Percentiles rank a stretch among this genome's conserved stretches.
These are phyloP conservation scores for Pestalotiopsis fici DNA, from an alignment of 2,329 filamentous ascomycete genomes.

Conservation along the genomic window DNA sequence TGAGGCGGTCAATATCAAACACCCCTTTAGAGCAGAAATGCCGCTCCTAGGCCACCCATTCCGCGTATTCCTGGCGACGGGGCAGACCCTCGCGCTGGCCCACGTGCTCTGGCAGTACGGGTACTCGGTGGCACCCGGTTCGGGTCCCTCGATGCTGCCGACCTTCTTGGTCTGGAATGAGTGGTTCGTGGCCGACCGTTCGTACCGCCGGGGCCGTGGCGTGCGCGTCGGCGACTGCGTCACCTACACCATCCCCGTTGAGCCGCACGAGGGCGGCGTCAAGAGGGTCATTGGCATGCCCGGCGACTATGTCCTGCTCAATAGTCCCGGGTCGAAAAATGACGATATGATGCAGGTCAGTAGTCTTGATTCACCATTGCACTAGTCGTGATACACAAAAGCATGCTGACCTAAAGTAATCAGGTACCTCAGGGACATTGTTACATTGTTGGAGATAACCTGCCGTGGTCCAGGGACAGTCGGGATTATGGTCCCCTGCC, in stretches of 20 bases:
- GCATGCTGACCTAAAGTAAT: neutral
- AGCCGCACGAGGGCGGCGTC: conserved; percentile 60
- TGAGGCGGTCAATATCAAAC: neutral
- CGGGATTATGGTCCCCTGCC: conserved; percentile 85
- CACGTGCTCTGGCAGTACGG: conserved; percentile 63
- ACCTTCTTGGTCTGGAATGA: conserved; percentile 72
- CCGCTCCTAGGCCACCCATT: conserved; percentile 30
- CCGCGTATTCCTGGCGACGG: conserved; percentile 43
- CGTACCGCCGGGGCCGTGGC: conserved; percentile 67
- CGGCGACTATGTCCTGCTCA: conserved; percentile 72
- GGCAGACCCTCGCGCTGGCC: conserved; percentile 46
- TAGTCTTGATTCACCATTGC: conserved; percentile 8
- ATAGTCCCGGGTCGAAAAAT: conserved; percentile 55
- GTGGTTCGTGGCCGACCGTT: conserved; percentile 67
- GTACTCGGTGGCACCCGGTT: conserved; percentile 58
- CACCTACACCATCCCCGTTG: conserved; percentile 73
- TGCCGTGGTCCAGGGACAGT: conserved; percentile 82
- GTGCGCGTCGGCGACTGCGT: conserved; percentile 81
- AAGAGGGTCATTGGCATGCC: conserved; percentile 81
- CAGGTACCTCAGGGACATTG: conserved; percentile 91
- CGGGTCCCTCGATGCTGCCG: conserved; percentile 86
- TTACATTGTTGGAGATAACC: conserved; percentile 87
- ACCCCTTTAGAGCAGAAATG: neutral
- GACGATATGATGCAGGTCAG: conserved; percentile 67
- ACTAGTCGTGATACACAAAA: neutral